Conservation (phyloP, 2,329 filamentous ascomycete genomes). For the Graphiopsis chlorocephala region DNA sequence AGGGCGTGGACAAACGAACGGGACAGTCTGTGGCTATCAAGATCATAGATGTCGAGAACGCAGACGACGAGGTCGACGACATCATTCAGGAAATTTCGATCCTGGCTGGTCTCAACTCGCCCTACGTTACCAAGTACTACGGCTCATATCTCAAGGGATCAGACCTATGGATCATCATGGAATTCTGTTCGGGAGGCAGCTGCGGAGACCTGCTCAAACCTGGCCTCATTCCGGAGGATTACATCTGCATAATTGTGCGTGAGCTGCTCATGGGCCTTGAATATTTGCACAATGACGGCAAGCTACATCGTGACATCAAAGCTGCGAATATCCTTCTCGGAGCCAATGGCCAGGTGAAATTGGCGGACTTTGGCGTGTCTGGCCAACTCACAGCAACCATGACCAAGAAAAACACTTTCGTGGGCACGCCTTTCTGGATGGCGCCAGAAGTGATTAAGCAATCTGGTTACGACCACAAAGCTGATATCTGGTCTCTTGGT, state of each 20-base stretch:
- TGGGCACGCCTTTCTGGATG: slow-evolving; percentile 99
- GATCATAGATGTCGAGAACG: slow-evolving; percentile 97
- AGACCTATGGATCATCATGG: slow-evolving; percentile 99
- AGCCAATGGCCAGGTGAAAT: slow-evolving; percentile 90
- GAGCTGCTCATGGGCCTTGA: slow-evolving; percentile 87
- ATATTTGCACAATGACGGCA: slow-evolving; percentile 92
- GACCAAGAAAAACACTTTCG: slow-evolving; percentile 99
- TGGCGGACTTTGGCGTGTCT: slow-evolving; percentile 95
- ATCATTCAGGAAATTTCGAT: slow-evolving; percentile 99
- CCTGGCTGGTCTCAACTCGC: slow-evolving; percentile 89
- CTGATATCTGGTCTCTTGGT: slow-evolving; percentile 94
- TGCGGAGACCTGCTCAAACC: slow-evolving; percentile 96
- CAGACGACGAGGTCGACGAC: slow-evolving; percentile 98
- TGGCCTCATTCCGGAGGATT: slow-evolving; percentile 85
- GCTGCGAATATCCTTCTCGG: slow-evolving; percentile 90
- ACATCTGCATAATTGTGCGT: slow-evolving; percentile 91
- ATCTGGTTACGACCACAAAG: slow-evolving; percentile 95
- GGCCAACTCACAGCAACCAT: slow-evolving; percentile 95
- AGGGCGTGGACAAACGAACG: slow-evolving; percentile 91
- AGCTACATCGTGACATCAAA: slow-evolving; percentile 97
- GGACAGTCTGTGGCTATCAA: slow-evolving; percentile 97
- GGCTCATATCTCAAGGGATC: slow-evolving; percentile 95
- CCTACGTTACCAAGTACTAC: slow-evolving; percentile 96
- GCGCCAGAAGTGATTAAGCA: slow-evolving; percentile 98
- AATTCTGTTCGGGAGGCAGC: slow-evolving; percentile 95